phyloP scores from a whole-genome alignment of 140 eudicot species.

The Erigeron philadelphicus region DNA sequence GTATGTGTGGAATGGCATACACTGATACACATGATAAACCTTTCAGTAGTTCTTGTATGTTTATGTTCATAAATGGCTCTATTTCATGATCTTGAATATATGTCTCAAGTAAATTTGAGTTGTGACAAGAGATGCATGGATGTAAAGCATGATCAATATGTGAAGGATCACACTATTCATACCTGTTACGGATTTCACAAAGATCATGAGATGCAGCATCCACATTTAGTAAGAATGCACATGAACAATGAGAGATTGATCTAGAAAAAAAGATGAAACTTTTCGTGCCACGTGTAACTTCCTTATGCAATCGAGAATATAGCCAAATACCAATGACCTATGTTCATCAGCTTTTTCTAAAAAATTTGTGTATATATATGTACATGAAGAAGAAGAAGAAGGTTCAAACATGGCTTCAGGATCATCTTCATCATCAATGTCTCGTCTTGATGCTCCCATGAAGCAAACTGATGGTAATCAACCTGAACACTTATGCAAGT shows the following conservation, averaged over 20 bases:
- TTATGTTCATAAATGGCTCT: not conserved
- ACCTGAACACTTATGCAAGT: not conserved
- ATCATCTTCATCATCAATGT: not conserved
- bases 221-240: no score
- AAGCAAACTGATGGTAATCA: no score
- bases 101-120: constrained; percentile 10
- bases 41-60: not conserved
- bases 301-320: not conserved
- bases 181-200: not conserved
- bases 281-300: not conserved
- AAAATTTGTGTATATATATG: not conserved
- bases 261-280: not conserved
- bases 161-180: constrained; percentile 4
- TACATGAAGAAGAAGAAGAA: no score
- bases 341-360: not conserved
- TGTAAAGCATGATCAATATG: not conserved
- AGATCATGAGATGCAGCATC: not conserved
- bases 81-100: not conserved
- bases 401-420: not conserved
- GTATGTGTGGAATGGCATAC: not conserved
- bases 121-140: not conserved
- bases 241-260: not conserved
- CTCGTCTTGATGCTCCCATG: not conserved
- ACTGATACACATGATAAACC: not conserved
- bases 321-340: constrained; percentile 9